phyloP scores from a whole-genome alignment of 1,284 basidiomycete species.

The Ceraceosorus guamensis region DNA sequence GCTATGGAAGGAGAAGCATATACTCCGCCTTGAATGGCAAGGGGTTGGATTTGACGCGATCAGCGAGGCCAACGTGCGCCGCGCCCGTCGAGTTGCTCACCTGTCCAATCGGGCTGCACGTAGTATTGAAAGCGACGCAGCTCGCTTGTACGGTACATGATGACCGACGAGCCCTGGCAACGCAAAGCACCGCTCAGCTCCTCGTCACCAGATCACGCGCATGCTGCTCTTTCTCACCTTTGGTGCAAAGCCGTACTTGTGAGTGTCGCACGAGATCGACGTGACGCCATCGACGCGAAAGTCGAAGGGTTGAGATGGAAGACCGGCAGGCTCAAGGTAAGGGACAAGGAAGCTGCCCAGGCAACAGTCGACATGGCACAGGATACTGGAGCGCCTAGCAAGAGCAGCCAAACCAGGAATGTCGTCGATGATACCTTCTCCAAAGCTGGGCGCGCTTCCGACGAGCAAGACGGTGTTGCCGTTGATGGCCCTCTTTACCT shows the following conservation, averaged over 20 bases:
- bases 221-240: slow-evolving; percentile 12
- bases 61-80: too few relatives aligned
- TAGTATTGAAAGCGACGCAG: slow-evolving; percentile 46
- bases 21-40: slow-evolving; percentile 28
- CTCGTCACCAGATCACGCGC: too few relatives aligned
- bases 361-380: slow-evolving; percentile 66
- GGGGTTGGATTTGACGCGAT: neutral
- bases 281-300: slow-evolving; percentile 46
- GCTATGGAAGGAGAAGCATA: slow-evolving; percentile 40
- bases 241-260: slow-evolving; percentile 48
- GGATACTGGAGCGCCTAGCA: slow-evolving; percentile 68
- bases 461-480: slow-evolving; percentile 60
- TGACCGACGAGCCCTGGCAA: slow-evolving; percentile 31
- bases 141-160: slow-evolving; percentile 33
- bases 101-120: slow-evolving; percentile 45
- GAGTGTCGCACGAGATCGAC: slow-evolving; percentile 44
- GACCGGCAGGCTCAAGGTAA: slow-evolving; percentile 41
- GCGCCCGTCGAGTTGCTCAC: too few relatives aligned
- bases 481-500: slow-evolving; percentile 59
- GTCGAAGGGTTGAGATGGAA: slow-evolving; percentile 41
- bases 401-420: slow-evolving; percentile 72
- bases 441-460: slow-evolving; percentile 72
- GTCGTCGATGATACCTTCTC: slow-evolving; percentile 59
- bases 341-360: slow-evolving; percentile 50
- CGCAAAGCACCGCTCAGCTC: too few relatives aligned